These are phyloP conservation scores for Discostella pseudostelligera DNA, from an alignment of 108 stramenopile species.

Conservation along the genomic window DNA sequence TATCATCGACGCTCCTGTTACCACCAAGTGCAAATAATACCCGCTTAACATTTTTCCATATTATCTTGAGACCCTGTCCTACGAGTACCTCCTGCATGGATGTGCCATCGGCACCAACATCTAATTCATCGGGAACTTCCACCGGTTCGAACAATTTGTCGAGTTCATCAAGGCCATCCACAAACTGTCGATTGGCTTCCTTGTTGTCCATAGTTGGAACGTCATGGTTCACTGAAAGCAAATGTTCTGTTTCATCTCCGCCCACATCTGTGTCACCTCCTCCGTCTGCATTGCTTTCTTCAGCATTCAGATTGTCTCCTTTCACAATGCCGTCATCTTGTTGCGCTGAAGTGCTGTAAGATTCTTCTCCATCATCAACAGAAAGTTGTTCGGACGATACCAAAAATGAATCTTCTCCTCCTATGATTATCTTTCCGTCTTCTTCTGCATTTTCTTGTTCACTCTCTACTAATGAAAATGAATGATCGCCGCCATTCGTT, in stretches of 20 bases:
- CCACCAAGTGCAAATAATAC: constrained; percentile 23
- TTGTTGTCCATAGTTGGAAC: constrained; percentile 16
- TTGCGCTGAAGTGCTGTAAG: background rate
- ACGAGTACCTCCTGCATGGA: constrained; percentile 80
- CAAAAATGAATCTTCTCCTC: background rate
- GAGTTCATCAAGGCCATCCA: constrained; percentile 82
- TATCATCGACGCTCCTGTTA: background rate
- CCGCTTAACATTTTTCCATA: constrained; percentile 46
- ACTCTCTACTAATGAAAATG: background rate
- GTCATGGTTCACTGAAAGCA: background rate
- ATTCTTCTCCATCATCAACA: constrained; percentile 1
- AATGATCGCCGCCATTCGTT: too few relatives aligned
- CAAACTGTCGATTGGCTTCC: constrained; percentile 67
- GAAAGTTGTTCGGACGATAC: background rate
- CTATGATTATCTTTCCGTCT: background rate
- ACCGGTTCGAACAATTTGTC: constrained; percentile 80
- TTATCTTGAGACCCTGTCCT: constrained; percentile 63
- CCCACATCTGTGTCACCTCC: background rate
- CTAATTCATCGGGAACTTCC: constrained; percentile 80
- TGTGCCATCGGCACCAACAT: constrained; percentile 78
- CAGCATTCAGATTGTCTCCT: constrained; percentile 5
- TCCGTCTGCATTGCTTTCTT: constrained; percentile 1
- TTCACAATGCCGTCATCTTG: too few relatives aligned
- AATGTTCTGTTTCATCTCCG: too few relatives aligned
- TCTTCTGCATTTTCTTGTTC: constrained; percentile 1